Percentiles rank a stretch among this genome's conserved stretches.
Conservation (phyloP, 169 alveolate genomes). For the Plasmodium berghei region DNA sequence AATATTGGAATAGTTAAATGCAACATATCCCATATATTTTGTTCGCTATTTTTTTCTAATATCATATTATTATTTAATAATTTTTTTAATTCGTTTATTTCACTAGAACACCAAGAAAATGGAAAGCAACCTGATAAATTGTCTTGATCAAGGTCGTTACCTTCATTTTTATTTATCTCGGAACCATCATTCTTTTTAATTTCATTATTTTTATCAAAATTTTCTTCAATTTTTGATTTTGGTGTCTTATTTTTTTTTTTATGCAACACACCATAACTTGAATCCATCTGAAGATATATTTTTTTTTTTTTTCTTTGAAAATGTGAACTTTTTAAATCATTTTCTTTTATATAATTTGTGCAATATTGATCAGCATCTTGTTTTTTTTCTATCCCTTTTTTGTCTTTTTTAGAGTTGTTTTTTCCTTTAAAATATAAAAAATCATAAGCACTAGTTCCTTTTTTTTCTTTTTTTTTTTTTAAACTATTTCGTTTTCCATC, state of each 20-base stretch:
- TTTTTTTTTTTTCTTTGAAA: conserved; percentile 34
- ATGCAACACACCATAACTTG: conserved; percentile 62
- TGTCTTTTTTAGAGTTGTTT: conserved; percentile 15
- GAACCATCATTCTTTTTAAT: background rate
- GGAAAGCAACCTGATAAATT: background rate
- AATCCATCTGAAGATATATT: conserved; percentile 34
- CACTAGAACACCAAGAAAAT: background rate
- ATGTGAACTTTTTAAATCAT: conserved; percentile 30
- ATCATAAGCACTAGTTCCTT: conserved; percentile 26
- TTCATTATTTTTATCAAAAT: background rate
- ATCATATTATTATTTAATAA: conserved; percentile 1
- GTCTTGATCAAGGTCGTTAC: background rate
- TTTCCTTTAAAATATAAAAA: conserved; percentile 47
- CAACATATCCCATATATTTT: conserved; percentile 11
- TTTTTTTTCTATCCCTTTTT: background rate
- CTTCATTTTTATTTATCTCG: background rate
- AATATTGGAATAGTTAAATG: conserved; percentile 41
- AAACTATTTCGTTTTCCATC: background rate
- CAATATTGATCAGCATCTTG: background rate
- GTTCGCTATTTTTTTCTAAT: conserved; percentile 7
- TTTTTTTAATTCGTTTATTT: conserved; percentile 10
- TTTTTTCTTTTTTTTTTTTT: conserved; percentile 15
- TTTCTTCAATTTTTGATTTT: background rate
- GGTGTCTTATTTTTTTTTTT: conserved; percentile 14
- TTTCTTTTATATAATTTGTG: conserved; percentile 20